phyloP scores from a whole-genome alignment of 495 filamentous ascomycete genomes.

The Talaromyces liani region DNA sequence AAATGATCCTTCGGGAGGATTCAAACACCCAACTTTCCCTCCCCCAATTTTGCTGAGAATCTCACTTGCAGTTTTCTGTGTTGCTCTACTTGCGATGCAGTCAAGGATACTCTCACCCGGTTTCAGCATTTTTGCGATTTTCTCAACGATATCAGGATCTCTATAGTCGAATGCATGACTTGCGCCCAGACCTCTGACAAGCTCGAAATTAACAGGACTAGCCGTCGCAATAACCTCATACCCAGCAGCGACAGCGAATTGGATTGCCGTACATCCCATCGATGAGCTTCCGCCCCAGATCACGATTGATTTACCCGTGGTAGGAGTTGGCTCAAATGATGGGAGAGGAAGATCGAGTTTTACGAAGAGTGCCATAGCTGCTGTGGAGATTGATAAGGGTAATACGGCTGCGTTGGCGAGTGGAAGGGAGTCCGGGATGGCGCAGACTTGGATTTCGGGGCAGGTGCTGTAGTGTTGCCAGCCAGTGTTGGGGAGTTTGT shows the following conservation, averaged over 20 bases:
- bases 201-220: constrained; percentile 45
- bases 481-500: constrained; percentile 17
- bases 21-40: not conserved
- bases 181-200: constrained; percentile 47
- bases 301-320: constrained; percentile 33
- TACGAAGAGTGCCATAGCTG: constrained; percentile 16
- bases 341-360: constrained; percentile 32
- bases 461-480: constrained; percentile 28
- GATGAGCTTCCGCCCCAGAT: constrained; percentile 55
- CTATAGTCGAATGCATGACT: constrained; percentile 49
- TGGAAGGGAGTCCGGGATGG: constrained; percentile 38
- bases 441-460: constrained; percentile 23
- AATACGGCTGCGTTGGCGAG: constrained; percentile 38
- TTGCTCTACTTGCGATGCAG: not conserved
- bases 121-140: not conserved
- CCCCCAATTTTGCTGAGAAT: not conserved
- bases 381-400: constrained; percentile 10
- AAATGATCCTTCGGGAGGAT: constrained; percentile 10
- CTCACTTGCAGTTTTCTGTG: not conserved
- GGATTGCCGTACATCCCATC: constrained; percentile 54
- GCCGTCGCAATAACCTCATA: constrained; percentile 50
- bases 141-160: constrained; percentile 23
- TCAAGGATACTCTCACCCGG: not conserved
- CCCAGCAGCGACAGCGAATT: constrained; percentile 51
- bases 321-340: constrained; percentile 17